Percentiles rank a stretch among this genome's conserved stretches.
Evolutionary conservation across 768 basidiomycete genomes (phyloP).

Genomic region (Psilocybe sp.): DNA sequence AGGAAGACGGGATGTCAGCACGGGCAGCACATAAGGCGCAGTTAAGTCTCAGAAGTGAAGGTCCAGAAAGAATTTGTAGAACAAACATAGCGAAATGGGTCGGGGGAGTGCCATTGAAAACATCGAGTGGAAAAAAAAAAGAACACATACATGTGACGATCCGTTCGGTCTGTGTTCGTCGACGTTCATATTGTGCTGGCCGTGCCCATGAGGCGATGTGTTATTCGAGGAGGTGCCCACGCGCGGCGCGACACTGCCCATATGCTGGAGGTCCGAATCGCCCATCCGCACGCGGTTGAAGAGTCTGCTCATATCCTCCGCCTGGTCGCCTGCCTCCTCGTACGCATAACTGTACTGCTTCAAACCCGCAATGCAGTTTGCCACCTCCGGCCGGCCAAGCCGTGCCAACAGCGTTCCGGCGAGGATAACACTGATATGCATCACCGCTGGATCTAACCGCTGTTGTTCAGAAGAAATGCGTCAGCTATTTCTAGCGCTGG

Average conservation of each 20-base stretch:
- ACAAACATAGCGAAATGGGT: neutral
- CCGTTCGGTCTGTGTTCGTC: conserved; percentile 26
- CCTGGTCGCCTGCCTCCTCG: conserved; percentile 80
- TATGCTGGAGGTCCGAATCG: conserved; percentile 46
- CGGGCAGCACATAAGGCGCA: too few species aligned
- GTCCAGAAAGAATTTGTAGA: too few species aligned
- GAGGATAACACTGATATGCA: conserved; percentile 84
- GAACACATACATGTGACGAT: conserved; percentile 22
- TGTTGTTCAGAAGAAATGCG: conserved; percentile 17
- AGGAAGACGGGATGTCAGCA: too few species aligned
- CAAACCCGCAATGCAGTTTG: conserved; percentile 80
- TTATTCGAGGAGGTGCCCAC: conserved; percentile 23
- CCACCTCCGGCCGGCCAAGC: conserved; percentile 78
- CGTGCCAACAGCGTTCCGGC: conserved; percentile 81
- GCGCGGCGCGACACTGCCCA: conserved; percentile 39
- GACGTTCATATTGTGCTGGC: conserved; percentile 24
- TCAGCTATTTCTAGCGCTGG: neutral
- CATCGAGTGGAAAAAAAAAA: neutral
- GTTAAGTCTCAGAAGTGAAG: too few species aligned
- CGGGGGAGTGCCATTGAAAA: neutral
- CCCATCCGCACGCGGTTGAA: conserved; percentile 41
- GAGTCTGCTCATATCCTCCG: conserved; percentile 61
- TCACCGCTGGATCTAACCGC: conserved; percentile 84
- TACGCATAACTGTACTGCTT: conserved; percentile 88
- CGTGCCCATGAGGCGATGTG: conserved; percentile 15